These are phyloP conservation scores for Medicago ruthenica DNA, from an alignment of 306 rosid genomes.

Conservation along the genomic window DNA sequence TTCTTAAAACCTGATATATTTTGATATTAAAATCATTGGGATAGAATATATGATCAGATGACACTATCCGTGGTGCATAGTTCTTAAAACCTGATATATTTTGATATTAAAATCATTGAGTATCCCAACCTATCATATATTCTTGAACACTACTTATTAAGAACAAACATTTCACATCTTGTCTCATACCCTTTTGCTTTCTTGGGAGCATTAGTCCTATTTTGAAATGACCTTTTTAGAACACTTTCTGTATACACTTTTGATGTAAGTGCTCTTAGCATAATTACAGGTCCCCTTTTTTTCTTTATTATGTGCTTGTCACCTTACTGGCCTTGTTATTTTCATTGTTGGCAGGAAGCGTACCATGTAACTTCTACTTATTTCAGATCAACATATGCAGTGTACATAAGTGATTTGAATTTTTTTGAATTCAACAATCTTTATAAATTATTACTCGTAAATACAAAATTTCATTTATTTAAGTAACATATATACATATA, in stretches of 20 bases:
- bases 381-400: neutral
- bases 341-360: neutral
- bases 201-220: neutral
- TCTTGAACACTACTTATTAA: neutral
- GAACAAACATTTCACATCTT: neutral
- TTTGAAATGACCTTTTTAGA: neutral
- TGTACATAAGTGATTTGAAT: neutral
- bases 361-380: neutral
- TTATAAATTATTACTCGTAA: neutral
- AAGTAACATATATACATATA: neutral
- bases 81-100: neutral
- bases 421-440: slow-evolving; percentile 1
- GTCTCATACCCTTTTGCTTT: neutral
- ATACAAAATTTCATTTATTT: neutral
- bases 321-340: neutral
- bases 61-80: neutral
- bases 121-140: neutral
- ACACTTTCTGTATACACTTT: slow-evolving; percentile 5
- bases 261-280: slow-evolving; percentile 1
- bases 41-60: neutral
- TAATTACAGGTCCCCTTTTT: slow-evolving; percentile 7
- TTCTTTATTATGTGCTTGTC: neutral
- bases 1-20: no score
- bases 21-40: no score
- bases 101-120: neutral